phyloP scores from a whole-genome alignment of 768 basidiomycete genomes.

The Podaxis sp. region DNA sequence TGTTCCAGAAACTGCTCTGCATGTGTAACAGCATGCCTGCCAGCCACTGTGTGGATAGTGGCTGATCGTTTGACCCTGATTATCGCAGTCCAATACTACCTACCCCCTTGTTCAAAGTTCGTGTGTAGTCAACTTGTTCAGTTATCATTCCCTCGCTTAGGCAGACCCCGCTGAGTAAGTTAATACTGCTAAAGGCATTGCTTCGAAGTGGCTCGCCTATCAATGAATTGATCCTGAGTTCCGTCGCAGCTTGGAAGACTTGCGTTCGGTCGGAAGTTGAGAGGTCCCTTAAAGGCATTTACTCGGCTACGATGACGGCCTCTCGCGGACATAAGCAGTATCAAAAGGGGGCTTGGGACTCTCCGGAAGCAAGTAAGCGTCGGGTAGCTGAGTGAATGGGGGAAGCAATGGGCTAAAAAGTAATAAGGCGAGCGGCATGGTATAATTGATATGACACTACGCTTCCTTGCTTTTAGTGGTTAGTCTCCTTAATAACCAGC shows the following conservation, averaged over 20 bases:
- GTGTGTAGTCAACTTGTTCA: too few relatives aligned
- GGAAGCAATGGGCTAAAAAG: not conserved
- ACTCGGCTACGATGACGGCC: not conserved
- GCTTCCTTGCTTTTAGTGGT: not conserved
- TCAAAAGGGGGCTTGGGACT: not conserved
- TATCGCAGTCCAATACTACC: too few relatives aligned
- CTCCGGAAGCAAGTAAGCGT: not conserved
- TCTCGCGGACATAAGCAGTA: slow-evolving; percentile 6
- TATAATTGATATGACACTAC: not conserved
- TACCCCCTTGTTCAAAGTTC: too few relatives aligned
- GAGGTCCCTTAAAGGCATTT: not conserved
- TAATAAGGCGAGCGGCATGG: not conserved
- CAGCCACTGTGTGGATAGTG: not conserved
- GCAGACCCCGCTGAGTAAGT: too few relatives aligned
- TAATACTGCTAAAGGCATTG: not conserved
- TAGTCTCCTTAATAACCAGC: not conserved
- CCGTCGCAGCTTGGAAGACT: not conserved
- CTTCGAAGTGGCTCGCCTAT: not conserved
- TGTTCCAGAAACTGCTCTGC: not conserved
- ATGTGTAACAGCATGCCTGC: not conserved
- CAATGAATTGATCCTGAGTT: not conserved
- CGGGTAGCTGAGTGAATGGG: not conserved
- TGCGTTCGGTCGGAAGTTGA: not conserved
- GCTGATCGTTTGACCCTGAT: too few relatives aligned
- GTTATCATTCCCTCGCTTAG: too few relatives aligned